Evolutionary conservation across 2,329 filamentous ascomycete species (phyloP).

Genomic region (Alternaria triticimaculans): DNA sequence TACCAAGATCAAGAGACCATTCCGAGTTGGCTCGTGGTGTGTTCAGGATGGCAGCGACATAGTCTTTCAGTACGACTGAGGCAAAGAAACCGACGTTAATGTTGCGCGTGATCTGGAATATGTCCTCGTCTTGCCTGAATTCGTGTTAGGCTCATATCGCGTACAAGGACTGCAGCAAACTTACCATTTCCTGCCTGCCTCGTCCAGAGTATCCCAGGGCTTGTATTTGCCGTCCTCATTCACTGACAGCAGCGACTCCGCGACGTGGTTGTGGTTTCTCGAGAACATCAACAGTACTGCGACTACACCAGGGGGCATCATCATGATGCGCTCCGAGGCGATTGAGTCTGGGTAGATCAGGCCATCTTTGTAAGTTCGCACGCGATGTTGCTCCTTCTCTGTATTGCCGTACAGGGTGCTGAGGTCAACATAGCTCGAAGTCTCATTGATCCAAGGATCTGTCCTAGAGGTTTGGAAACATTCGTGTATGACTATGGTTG

Average conservation of each 20-base stretch:
- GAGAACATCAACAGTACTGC: slow-evolving; percentile 71
- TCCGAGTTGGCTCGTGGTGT: slow-evolving; percentile 73
- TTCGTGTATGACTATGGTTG: slow-evolving; percentile 67
- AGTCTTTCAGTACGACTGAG: slow-evolving; percentile 76
- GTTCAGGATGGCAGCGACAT: slow-evolving; percentile 79
- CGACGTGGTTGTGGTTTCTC: slow-evolving; percentile 83
- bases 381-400: slow-evolving; percentile 67
- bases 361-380: slow-evolving; percentile 70
- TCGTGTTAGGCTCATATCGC: slow-evolving; percentile 13
- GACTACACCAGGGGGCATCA: slow-evolving; percentile 72
- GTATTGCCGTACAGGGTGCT: slow-evolving; percentile 73
- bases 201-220: slow-evolving; percentile 69
- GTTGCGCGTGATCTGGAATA: slow-evolving; percentile 64
- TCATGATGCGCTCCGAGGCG: slow-evolving; percentile 67
- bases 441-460: slow-evolving; percentile 68
- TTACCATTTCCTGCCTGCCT: slow-evolving; percentile 46
- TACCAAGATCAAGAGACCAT: slow-evolving; percentile 80
- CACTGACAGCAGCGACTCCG: slow-evolving; percentile 76
- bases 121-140: slow-evolving; percentile 35
- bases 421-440: slow-evolving; percentile 76
- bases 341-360: slow-evolving; percentile 73
- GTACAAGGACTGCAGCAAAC: background rate
- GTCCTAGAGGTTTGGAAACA: slow-evolving; percentile 69
- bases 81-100: slow-evolving; percentile 60
- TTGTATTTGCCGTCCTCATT: slow-evolving; percentile 80